Base-by-base conservation (phyloP, 305 asterid genomes). In the Petunia hybrid region DNA sequence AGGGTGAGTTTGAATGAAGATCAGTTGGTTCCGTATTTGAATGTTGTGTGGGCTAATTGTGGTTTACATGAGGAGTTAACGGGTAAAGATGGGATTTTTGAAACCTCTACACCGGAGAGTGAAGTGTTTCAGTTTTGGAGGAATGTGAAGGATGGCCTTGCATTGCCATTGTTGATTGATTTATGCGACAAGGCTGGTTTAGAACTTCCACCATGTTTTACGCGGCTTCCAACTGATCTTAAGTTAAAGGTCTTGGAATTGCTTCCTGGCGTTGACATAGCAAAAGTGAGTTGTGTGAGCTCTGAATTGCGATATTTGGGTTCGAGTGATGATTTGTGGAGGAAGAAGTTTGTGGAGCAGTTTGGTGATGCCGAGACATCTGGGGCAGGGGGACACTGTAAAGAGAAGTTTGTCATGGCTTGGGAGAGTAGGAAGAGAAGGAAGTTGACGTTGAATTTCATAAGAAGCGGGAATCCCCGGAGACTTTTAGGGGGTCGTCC, bases 41-140 rank as follows among this genome's bases (percentile, higher is more conserved):
- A 94, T 82, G 92, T 89, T 16, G 94, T 87, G 3, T 90, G 97
- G 98, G 97, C 98, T 2, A 88, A 92, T 80, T 94, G 97, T 78
- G 93, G 95, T 9, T 64, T 77, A 6, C 39, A 63, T 8, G 95
- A 87, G 66, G 85, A 78, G 68, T 46, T 84, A 3, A 35, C 64
- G 10, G 10, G 78, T 73, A 73, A 57, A 51, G 92, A 86, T 39
- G 82, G 78, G 57, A 42, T 70, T 14, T 73, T 80, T 2, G 73
- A 74, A 38, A 80, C 86, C 0, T 78, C 89, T 1, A 79, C 80
- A 22, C 92, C 92, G 0, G 94, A 89, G 86, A 91, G 85, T 82
- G 95, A 92, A 86, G 93, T 93, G 66, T 91, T 90, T 62, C 77
- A 84, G 67, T 93, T 96, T 64, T 96, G 99, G 99, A 93, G 92